These are phyloP conservation scores for Rhodotorula sp. DNA, from an alignment of 1,284 basidiomycete genomes.

Conservation along the genomic window DNA sequence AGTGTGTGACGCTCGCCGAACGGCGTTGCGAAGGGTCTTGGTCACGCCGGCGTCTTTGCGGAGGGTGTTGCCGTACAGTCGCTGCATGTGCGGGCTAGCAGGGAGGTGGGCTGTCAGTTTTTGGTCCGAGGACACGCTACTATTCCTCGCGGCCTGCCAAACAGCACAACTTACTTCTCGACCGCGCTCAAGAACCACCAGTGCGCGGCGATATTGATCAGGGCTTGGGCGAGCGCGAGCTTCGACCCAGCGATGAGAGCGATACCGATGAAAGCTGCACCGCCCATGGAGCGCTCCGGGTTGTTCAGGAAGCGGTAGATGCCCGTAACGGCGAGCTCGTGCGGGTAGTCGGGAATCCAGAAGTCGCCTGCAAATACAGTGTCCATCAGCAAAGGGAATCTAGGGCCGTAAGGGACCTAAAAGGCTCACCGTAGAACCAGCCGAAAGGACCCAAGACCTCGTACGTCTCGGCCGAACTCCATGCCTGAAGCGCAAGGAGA, in stretches of 20 bases:
- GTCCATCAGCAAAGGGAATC: neutral
- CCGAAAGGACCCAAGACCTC: slow-evolving; percentile 92
- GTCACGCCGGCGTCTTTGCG: slow-evolving; percentile 94
- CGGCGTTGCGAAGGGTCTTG: slow-evolving; percentile 88
- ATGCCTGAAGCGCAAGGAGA: slow-evolving; percentile 81
- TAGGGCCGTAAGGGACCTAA: neutral
- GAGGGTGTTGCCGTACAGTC: slow-evolving; percentile 86
- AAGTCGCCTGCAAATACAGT: slow-evolving; percentile 62
- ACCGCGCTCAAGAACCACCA: slow-evolving; percentile 50
- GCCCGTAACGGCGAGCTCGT: slow-evolving; percentile 88
- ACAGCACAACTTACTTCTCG: slow-evolving; percentile 71
- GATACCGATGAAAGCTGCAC: slow-evolving; percentile 90
- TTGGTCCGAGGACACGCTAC: slow-evolving; percentile 57
- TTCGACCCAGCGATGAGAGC: slow-evolving; percentile 86
- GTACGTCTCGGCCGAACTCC: slow-evolving; percentile 85
- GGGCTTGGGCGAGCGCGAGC: slow-evolving; percentile 77
- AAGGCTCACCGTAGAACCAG: slow-evolving; percentile 78
- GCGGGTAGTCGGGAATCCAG: slow-evolving; percentile 85
- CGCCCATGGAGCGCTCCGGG: slow-evolving; percentile 87
- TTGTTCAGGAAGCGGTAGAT: slow-evolving; percentile 85
- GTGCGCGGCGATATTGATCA: slow-evolving; percentile 68
- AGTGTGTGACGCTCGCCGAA: slow-evolving; percentile 9
- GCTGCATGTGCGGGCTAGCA: slow-evolving; percentile 89
- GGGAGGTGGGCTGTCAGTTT: slow-evolving; percentile 59
- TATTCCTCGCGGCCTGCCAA: slow-evolving; percentile 64